phyloP scores from a whole-genome alignment of 2,329 filamentous ascomycete genomes.

The Apiospora aurea region DNA sequence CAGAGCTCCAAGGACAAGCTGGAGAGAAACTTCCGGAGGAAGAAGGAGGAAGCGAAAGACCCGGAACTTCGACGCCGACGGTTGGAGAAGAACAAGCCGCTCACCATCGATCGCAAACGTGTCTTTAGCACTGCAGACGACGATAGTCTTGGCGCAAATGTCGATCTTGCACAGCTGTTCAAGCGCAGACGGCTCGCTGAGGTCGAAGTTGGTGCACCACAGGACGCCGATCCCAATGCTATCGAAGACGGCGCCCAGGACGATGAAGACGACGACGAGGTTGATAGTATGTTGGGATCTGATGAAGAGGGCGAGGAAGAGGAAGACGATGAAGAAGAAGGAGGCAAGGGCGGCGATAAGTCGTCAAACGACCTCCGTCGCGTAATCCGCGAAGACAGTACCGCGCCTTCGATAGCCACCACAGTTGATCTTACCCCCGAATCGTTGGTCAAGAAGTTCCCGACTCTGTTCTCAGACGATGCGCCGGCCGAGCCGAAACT shows the following conservation, averaged over 20 bases:
- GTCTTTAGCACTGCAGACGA: slow-evolving; percentile 77
- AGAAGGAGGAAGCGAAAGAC: slow-evolving; percentile 85
- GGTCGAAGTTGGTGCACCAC: slow-evolving; percentile 53
- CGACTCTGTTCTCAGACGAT: slow-evolving; percentile 65
- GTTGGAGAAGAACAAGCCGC: slow-evolving; percentile 78
- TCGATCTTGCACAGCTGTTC: slow-evolving; percentile 64
- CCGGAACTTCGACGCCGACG: slow-evolving; percentile 77
- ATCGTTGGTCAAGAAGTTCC: slow-evolving; percentile 67
- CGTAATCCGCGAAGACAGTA: slow-evolving; percentile 55
- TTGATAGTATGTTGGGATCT: slow-evolving; percentile 82
- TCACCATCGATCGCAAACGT: slow-evolving; percentile 86
- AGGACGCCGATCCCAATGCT: slow-evolving; percentile 53
- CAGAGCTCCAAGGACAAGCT: slow-evolving; percentile 75
- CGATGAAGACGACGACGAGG: slow-evolving; percentile 60
- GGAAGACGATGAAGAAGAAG: slow-evolving; percentile 47
- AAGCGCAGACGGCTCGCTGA: slow-evolving; percentile 63
- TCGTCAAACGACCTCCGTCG: slow-evolving; percentile 55
- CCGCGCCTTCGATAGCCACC: slow-evolving; percentile 65
- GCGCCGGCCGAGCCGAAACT: slow-evolving; percentile 77
- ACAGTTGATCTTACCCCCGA: slow-evolving; percentile 69
- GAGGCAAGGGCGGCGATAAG: slow-evolving; percentile 42
- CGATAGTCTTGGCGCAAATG: slow-evolving; percentile 61
- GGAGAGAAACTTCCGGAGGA: slow-evolving; percentile 78
- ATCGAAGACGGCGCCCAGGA: slow-evolving; percentile 47
- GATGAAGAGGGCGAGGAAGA: slow-evolving; percentile 62